Base-by-base conservation (phyloP, 345 rosid species). In the Lenwebbia sp. region DNA sequence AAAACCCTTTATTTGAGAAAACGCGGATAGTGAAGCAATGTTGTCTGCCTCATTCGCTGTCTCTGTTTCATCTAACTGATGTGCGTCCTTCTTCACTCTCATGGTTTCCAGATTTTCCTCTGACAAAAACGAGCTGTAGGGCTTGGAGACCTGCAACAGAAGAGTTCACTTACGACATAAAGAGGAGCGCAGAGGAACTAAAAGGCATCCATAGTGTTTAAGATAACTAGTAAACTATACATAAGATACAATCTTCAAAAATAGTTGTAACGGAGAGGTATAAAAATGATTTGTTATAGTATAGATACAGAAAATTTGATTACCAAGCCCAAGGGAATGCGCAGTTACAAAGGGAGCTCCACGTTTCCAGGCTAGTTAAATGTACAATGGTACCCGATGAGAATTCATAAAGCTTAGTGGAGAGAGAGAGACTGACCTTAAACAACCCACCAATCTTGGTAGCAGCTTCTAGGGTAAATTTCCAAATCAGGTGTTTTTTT, bases 121-220 rank as follows among this genome's bases (percentile, higher is more conserved):
- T 55, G 88, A 91, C 87, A 96, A 94, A 91, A 93, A 94, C 10
- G 92, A 87, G 60, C 85, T 57, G 81, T 92, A 90, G 7, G 99
- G 99, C 92, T 96, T 97, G 22, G 94, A 90, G 7, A 96, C 99
- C 99, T 96, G 91, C 90, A 84, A 88, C 57, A 81, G 26, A 41
- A 84, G n/a, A 51, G 5, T 65, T 65, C 19, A 33, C 23, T 65
- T 2, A 5, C 0, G 6, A 62, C 41, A 86, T 75, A 13, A 19
- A 89, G 83, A 74, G 28, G 30, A 52, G 44, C 12, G 19, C 53
- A 41, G n/a, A 74, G 70, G 53, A 76, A 56, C 8, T 22, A 13
- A 47, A 33, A 52, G 19, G 25, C 41, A n/a, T 30, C 10, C 40
- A 33, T 17, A 0, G 44, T 65, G 41, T 51, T 54, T 26, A 19